Conservation (phyloP, 495 filamentous ascomycete genomes). For the Lentithecium fluviatile region DNA sequence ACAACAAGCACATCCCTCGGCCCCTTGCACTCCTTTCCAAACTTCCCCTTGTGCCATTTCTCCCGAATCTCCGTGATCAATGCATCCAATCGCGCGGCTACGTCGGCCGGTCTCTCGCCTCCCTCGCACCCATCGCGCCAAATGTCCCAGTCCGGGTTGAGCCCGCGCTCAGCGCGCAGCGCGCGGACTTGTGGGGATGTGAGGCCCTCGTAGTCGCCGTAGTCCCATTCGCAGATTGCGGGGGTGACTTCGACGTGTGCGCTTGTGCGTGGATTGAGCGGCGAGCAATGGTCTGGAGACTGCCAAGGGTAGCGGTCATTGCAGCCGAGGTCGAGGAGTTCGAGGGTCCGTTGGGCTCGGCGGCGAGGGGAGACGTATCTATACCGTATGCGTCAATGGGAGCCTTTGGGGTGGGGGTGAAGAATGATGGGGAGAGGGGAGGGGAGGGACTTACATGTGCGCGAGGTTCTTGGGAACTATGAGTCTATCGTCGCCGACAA, state of each 20-base stretch:
- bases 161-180: constrained; percentile 56
- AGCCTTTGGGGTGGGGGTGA: neutral
- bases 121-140: constrained; percentile 53
- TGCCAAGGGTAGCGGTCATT: constrained; percentile 56
- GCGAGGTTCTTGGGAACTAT: constrained; percentile 81
- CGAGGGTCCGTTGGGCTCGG: constrained; percentile 82
- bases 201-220: constrained; percentile 91
- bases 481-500: constrained; percentile 80
- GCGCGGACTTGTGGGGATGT: constrained; percentile 69
- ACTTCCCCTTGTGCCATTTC: constrained; percentile 40
- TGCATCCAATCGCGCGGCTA: constrained; percentile 42
- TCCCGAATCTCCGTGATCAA: constrained; percentile 43
- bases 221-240: constrained; percentile 90
- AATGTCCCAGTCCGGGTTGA: constrained; percentile 42
- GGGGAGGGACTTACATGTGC: constrained; percentile 58
- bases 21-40: constrained; percentile 36
- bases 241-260: constrained; percentile 67
- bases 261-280: constrained; percentile 43
- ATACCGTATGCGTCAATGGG: neutral
- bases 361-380: constrained; percentile 84
- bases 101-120: constrained; percentile 54
- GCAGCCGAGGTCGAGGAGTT: constrained; percentile 69
- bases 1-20: constrained; percentile 47
- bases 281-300: neutral
- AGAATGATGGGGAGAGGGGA: constrained; percentile 1